These are phyloP conservation scores for Aspergillus fijiensis DNA, from an alignment of 2,329 filamentous ascomycete species.

Conservation along the genomic window DNA sequence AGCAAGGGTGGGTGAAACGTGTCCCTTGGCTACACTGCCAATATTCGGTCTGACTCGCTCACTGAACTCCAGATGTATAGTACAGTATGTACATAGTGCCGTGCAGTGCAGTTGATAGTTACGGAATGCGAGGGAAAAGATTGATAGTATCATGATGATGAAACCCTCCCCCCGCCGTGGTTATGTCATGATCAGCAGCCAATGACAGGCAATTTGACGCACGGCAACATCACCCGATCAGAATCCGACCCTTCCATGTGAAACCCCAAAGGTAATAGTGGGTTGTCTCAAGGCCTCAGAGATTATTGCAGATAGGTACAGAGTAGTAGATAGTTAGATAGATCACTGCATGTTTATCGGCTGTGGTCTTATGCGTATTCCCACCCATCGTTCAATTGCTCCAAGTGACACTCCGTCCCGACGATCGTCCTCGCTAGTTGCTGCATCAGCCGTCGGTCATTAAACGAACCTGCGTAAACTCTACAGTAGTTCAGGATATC, in stretches of 20 bases:
- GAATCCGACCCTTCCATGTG: not conserved
- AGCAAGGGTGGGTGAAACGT: slow-evolving; percentile 1
- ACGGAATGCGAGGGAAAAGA: not conserved
- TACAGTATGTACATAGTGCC: not conserved
- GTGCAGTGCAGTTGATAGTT: not conserved
- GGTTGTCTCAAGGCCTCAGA: too few relatives aligned
- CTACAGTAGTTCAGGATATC: slow-evolving; percentile 7
- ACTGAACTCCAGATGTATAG: not conserved
- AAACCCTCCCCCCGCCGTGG: not conserved
- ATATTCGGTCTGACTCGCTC: not conserved
- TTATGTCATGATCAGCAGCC: slow-evolving; percentile 8
- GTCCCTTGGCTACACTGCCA: not conserved
- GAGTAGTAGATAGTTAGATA: too few relatives aligned
- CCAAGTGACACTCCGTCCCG: not conserved
- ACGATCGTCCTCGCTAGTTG: slow-evolving; percentile 7
- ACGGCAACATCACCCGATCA: not conserved
- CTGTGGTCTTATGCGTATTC: not conserved
- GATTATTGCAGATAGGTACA: too few relatives aligned
- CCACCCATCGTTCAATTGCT: too few relatives aligned
- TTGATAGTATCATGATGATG: slow-evolving; percentile 2
- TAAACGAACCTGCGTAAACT: slow-evolving; percentile 4
- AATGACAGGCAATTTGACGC: not conserved
- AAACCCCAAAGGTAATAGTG: not conserved
- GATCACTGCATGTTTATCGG: too few relatives aligned
- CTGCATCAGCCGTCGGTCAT: slow-evolving; percentile 1